Base-by-base conservation (phyloP, 306 rosid species). In the Sphenostylis stenocarpa region DNA sequence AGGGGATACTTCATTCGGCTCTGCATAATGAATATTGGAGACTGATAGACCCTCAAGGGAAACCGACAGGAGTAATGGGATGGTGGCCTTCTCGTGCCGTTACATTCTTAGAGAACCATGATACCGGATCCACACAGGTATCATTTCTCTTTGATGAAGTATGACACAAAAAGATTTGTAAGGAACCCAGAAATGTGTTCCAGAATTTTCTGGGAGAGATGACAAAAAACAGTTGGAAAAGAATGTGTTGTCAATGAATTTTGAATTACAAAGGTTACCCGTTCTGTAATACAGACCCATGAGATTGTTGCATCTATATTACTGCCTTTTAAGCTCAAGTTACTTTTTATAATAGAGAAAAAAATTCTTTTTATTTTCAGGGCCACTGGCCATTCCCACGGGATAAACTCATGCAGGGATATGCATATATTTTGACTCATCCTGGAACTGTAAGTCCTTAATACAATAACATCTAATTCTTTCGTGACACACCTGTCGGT, bases 81-180 rank as follows among this genome's bases (percentile, higher is more conserved):
- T 91, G 94, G 97, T 91, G 97, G 97, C 91, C 94, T 69, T 91
- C 97, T 17, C 92, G 94, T 58, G 91, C 97, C 44, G 97, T 89
- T 73, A 91, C 97, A n/a, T 87, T 91, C 85, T 56, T 91, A 41
- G 92, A 91, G 88, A 91, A 91, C 82, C 97, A 91, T 78, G 97
- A 91, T 69, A 91, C 97, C 14, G 97, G 97, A 47, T 91, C 97
- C 48, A 91, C 97, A 74, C 97, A 91, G 89, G 97, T 91, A 70
- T 60, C 73, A 56, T 49, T 49, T 19, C 21, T 55, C 13, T 63
- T 9, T 26, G 26, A 21, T 79, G 70, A 77, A 72, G 20, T 29
- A 47, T 38, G 76, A 65, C 49, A 10, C 62, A 71, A 44, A 63
- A 53, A 31, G 5, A 24, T 31, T 39, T 62, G 16, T 36, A 4